phyloP scores from a whole-genome alignment of 306 rosid species.

The Malus sylvestris region DNA sequence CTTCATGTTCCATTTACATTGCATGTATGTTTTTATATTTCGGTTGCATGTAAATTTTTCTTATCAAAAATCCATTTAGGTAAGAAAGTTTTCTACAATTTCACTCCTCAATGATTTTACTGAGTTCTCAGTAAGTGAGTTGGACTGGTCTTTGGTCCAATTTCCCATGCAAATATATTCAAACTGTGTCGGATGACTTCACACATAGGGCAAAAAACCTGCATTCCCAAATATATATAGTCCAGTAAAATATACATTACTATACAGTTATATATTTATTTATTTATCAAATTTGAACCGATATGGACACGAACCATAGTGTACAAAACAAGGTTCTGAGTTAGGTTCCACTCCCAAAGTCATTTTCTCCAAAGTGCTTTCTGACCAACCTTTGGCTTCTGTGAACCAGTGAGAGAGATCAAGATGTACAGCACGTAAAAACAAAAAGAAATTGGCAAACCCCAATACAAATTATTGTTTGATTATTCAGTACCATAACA shows the following conservation, averaged over 20 bases:
- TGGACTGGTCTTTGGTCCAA: slow-evolving; percentile 48
- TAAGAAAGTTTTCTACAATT: background rate
- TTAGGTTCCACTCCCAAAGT: slow-evolving; percentile 13
- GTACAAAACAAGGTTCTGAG: slow-evolving; percentile 2
- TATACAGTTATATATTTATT: background rate
- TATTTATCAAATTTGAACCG: background rate
- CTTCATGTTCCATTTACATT: no score
- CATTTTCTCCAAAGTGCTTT: slow-evolving; percentile 15
- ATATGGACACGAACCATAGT: background rate
- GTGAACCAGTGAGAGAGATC: slow-evolving; percentile 15
- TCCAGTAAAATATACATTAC: background rate
- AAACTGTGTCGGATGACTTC: slow-evolving; percentile 26
- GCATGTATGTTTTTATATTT: no score
- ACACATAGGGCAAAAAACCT: background rate
- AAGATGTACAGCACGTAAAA: slow-evolving; percentile 36
- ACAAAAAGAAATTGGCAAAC: slow-evolving; percentile 34
- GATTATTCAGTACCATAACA: background rate
- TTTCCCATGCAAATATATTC: slow-evolving; percentile 31
- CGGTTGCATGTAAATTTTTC: no score
- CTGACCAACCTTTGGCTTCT: slow-evolving; percentile 28
- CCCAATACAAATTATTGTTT: slow-evolving; percentile 6
- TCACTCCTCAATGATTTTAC: background rate
- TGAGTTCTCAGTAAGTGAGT: slow-evolving; percentile 13
- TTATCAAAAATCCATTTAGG: background rate
- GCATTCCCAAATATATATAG: slow-evolving; percentile 1